These are phyloP conservation scores for Epithele typhae DNA, from an alignment of 768 basidiomycete species.

Conservation along the genomic window DNA sequence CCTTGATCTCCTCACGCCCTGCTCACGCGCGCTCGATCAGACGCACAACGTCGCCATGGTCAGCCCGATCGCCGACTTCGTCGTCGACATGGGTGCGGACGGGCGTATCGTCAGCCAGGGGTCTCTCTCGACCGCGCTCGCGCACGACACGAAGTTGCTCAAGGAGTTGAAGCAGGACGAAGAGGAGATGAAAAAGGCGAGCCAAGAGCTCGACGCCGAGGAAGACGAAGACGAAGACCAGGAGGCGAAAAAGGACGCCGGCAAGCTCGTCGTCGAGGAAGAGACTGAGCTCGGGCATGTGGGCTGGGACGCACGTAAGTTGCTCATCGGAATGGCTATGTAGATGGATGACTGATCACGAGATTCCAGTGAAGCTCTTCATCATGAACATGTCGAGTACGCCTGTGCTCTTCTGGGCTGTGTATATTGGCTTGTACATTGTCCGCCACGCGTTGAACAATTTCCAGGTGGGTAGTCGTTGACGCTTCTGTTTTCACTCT, in stretches of 20 bases:
- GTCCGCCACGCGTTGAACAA: neutral
- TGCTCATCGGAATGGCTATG: no score
- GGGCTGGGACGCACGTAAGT: neutral
- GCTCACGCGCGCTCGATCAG: no score
- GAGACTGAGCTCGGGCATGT: neutral
- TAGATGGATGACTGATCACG: neutral
- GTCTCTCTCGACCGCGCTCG: constrained; percentile 42
- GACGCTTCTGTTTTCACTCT: neutral
- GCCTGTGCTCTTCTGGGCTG: neutral
- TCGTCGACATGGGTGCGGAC: constrained; percentile 50
- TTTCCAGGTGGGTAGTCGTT: neutral
- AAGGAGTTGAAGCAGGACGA: constrained; percentile 19
- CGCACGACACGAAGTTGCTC: constrained; percentile 32
- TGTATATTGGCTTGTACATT: neutral
- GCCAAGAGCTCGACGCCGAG: constrained; percentile 20
- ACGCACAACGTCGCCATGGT: constrained; percentile 53
- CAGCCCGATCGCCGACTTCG: constrained; percentile 48
- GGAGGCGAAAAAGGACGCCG: constrained; percentile 25
- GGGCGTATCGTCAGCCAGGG: constrained; percentile 49
- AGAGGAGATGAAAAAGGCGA: constrained; percentile 20
- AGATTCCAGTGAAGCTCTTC: neutral
- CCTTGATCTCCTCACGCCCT: no score
- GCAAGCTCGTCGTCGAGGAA: neutral
- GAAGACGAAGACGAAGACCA: constrained; percentile 6
- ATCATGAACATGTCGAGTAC: neutral